phyloP scores from a whole-genome alignment of 2,329 filamentous ascomycete species.

The Xylaria sp. region DNA sequence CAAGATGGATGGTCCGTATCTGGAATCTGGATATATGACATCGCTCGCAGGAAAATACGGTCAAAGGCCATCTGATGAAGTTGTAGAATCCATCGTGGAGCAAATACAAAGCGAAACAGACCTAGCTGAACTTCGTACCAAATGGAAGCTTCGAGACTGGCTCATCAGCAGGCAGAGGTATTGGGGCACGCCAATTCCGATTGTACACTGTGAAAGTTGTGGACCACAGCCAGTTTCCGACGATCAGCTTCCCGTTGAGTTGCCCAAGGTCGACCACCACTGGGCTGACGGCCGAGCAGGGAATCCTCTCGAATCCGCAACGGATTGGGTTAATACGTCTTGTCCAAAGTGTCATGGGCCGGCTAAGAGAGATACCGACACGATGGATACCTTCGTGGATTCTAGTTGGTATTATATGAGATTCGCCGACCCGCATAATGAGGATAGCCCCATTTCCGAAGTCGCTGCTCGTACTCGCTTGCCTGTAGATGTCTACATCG shows the following conservation, averaged over 20 bases:
- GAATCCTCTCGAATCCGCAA: slow-evolving; percentile 78
- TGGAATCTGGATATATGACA: slow-evolving; percentile 75
- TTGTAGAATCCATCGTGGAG: slow-evolving; percentile 68
- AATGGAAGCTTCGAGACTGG: slow-evolving; percentile 89
- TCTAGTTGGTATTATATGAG: slow-evolving; percentile 94
- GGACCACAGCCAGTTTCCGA: slow-evolving; percentile 83
- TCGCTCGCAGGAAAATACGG: slow-evolving; percentile 72
- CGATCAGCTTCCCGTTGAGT: slow-evolving; percentile 77
- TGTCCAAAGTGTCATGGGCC: slow-evolving; percentile 79
- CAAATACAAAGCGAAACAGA: slow-evolving; percentile 63
- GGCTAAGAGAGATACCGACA: slow-evolving; percentile 87
- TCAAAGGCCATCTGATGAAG: slow-evolving; percentile 71
- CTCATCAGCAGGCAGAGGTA: slow-evolving; percentile 91
- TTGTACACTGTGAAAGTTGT: slow-evolving; percentile 82
- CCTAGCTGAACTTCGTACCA: slow-evolving; percentile 72
- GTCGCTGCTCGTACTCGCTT: slow-evolving; percentile 66
- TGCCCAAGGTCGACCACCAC: slow-evolving; percentile 76
- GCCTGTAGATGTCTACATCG: slow-evolving; percentile 89
- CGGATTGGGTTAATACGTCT: slow-evolving; percentile 77
- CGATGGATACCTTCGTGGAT: slow-evolving; percentile 96
- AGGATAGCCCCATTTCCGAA: slow-evolving; percentile 69
- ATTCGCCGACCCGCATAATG: slow-evolving; percentile 78
- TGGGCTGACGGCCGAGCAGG: slow-evolving; percentile 77
- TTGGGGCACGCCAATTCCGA: slow-evolving; percentile 91
- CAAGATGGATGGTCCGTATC: slow-evolving; percentile 64